Evolutionary conservation across 306 rosid species (phyloP).

Genomic region (Clitoria ternatea): DNA sequence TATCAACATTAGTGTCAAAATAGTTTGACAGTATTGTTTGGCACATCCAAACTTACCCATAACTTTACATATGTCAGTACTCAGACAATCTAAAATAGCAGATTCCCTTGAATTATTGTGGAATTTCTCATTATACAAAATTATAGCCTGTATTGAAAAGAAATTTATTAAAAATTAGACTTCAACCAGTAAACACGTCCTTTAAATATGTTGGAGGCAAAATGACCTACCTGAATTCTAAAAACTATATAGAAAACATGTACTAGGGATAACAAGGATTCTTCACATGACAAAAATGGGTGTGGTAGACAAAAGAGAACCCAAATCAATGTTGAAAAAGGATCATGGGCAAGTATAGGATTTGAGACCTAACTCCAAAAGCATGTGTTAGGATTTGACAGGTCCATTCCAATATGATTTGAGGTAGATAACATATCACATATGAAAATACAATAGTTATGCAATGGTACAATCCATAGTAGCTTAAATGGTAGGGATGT

Average conservation of each 20-base stretch:
- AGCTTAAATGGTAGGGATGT: neutral
- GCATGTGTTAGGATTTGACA: slow-evolving; percentile 47
- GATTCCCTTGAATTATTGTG: slow-evolving; percentile 36
- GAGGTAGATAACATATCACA: slow-evolving; percentile 54
- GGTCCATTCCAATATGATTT: slow-evolving; percentile 44
- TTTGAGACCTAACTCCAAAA: slow-evolving; percentile 82
- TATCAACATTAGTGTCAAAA: slow-evolving; percentile 44
- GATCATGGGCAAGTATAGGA: slow-evolving; percentile 79
- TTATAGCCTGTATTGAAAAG: slow-evolving; percentile 57
- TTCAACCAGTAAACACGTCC: neutral
- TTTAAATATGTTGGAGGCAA: slow-evolving; percentile 10
- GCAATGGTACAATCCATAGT: slow-evolving; percentile 13
- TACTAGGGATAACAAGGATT: slow-evolving; percentile 72
- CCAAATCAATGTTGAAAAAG: slow-evolving; percentile 97
- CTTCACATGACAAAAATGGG: slow-evolving; percentile 79
- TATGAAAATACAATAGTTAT: slow-evolving; percentile 32
- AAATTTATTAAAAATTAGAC: slow-evolving; percentile 27
- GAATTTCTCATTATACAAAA: slow-evolving; percentile 50
- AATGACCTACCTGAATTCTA: slow-evolving; percentile 68
- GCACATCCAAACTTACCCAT: slow-evolving; percentile 46
- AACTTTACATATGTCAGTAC: slow-evolving; percentile 60
- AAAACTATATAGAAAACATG: slow-evolving; percentile 79
- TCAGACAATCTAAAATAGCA: slow-evolving; percentile 54
- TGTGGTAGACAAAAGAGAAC: slow-evolving; percentile 82
- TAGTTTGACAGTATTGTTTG: slow-evolving; percentile 53